Base-by-base conservation (phyloP, 441 rosid genomes). In the Pelargonium cotyledonis region DNA sequence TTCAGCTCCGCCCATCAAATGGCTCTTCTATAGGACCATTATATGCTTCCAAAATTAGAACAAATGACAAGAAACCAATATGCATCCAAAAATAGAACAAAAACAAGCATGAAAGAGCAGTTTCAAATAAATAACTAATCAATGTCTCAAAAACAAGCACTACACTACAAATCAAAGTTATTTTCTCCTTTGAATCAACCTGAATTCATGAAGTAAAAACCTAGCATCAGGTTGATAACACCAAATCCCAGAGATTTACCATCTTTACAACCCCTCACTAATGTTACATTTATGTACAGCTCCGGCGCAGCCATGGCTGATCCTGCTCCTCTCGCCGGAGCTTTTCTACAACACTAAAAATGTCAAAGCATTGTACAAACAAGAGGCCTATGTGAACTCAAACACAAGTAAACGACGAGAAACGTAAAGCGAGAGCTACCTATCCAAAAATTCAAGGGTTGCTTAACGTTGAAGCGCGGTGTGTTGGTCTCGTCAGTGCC, bases 401-500 rank as follows among this genome's bases (percentile, higher is more conserved):
- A 14, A n/a, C 63, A 14, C 29, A 21, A 7, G 5, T 64, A n/a
- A 6, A n/a, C n/a, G n/a, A 64, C 43, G 1, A 64, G 43, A 14
- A 64, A 49, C 18, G 16, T 14, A n/a, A 49, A 10, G 12, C 16
- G 19, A 15, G 35, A 1, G 53, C 67, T 38, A 14, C 53, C 65
- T 65, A 62, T 26, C 64, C 43, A 14, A 26, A 65, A 67, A 49
- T 67, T 81, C 81, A 81, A 51, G 73, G 38, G 73, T 72, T 79
- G 75, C 68, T 65, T 49, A 84, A 71, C 53, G 87, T 74, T 64
- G 76, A 71, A 71, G 81, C 44, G 10, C 88, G 84, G 65, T 84
- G 81, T 16, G 82, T 70, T 51, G 83, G 86, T 69, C 92, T 70
- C 21, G 82, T 78, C 23, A 91, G 85, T 23, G 93, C 96, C 81